phyloP scores from a whole-genome alignment of 2,329 filamentous ascomycete species.

The Aplosporella prunicola region DNA sequence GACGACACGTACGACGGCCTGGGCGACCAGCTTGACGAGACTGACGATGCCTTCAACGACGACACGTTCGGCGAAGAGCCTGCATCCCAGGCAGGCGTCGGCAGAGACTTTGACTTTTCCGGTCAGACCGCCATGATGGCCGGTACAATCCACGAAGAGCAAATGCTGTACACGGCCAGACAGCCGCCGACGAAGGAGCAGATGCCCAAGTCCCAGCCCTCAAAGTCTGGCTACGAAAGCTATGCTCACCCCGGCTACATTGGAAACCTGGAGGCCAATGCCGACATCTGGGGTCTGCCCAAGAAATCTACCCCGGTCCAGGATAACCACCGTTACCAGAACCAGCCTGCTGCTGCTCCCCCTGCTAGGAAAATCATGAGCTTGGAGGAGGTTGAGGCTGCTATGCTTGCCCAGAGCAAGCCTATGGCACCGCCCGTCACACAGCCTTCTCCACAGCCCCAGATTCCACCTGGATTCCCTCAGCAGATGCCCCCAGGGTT shows the following conservation, averaged over 20 bases:
- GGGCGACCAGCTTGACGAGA: conserved; percentile 81
- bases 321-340: conserved; percentile 17
- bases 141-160: conserved; percentile 81
- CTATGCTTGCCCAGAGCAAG: conserved; percentile 66
- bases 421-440: conserved; percentile 29
- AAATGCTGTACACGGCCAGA: conserved; percentile 71
- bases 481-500: conserved; percentile 14
- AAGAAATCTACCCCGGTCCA: conserved; percentile 39
- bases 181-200: conserved; percentile 47
- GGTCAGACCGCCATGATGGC: conserved; percentile 83
- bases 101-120: conserved; percentile 96
- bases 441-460: conserved; percentile 11
- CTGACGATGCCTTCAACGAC: conserved; percentile 90
- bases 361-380: conserved; percentile 74
- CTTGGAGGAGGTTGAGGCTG: conserved; percentile 90
- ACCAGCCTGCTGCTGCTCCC: conserved; percentile 18
- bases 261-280: conserved; percentile 84
- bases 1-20: conserved; percentile 97
- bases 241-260: conserved; percentile 78
- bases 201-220: conserved; percentile 48
- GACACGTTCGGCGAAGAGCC: conserved; percentile 67
- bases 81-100: conserved; percentile 49
- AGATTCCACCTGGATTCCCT: conserved; percentile 9
- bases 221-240: conserved; percentile 79
- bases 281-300: conserved; percentile 78